A percentile compares a stretch with the other conserved stretches of the same genome.
phyloP scores from a whole-genome alignment of 2,329 filamentous ascomycete genomes.

The Colletotrichum chlorophyti region DNA sequence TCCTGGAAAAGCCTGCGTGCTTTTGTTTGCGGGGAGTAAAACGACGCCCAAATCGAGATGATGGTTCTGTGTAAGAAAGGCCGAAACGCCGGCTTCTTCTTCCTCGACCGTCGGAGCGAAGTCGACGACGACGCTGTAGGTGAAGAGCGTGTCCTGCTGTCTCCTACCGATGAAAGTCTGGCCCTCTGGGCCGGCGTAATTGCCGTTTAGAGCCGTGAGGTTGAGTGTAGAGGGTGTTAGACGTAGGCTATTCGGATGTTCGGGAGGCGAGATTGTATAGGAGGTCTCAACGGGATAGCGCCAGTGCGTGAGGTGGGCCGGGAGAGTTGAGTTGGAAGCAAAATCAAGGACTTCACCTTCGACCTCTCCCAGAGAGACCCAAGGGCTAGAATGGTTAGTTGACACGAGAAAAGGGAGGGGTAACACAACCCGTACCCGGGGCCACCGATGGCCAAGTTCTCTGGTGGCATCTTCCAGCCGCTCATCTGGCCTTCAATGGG shows the following conservation, averaged over 20 bases:
- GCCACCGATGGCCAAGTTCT: slow-evolving; percentile 37
- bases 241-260: slow-evolving; percentile 49
- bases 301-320: slow-evolving; percentile 63
- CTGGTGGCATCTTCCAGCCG: slow-evolving; percentile 43
- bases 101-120: slow-evolving; percentile 45
- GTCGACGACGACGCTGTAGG: slow-evolving; percentile 52
- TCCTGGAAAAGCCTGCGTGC: slow-evolving; percentile 7
- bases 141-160: slow-evolving; percentile 63
- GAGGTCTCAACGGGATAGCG: slow-evolving; percentile 54
- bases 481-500: slow-evolving; percentile 38
- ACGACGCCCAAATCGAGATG: slow-evolving; percentile 55
- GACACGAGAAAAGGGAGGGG: background rate
- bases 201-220: slow-evolving; percentile 58
- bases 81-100: slow-evolving; percentile 59
- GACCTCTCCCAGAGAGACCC: slow-evolving; percentile 35
- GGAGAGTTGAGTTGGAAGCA: slow-evolving; percentile 47
- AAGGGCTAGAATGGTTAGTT: slow-evolving; percentile 23
- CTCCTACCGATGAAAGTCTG: slow-evolving; percentile 57
- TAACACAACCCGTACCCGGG: slow-evolving; percentile 39
- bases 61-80: slow-evolving; percentile 61
- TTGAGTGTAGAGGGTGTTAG: slow-evolving; percentile 57
- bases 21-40: background rate
- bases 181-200: slow-evolving; percentile 40
- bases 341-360: slow-evolving; percentile 55
- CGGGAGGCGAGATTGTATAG: slow-evolving; percentile 52